A percentile compares a stretch with the other conserved stretches of the same genome.
Evolutionary conservation across 2,329 filamentous ascomycete genomes (phyloP).

Genomic region (Xylaria sp.): DNA sequence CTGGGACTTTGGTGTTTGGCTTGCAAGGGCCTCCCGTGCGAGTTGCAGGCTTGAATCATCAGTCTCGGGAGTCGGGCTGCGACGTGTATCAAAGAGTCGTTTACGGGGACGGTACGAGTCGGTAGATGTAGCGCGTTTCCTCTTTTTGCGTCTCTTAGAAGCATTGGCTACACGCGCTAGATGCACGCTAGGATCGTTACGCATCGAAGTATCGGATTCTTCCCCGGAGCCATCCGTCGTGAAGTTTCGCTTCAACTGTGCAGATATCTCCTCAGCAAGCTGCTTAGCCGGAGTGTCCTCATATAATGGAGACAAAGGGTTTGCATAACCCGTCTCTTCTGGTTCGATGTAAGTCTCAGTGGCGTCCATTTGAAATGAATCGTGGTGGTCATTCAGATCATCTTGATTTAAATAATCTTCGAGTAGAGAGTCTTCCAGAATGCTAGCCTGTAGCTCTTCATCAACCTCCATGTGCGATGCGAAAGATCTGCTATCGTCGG

Average conservation of each 20-base stretch:
- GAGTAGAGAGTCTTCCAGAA: slow-evolving; percentile 40
- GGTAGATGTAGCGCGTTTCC: slow-evolving; percentile 30
- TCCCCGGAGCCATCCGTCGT: slow-evolving; percentile 24
- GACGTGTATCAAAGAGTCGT: slow-evolving; percentile 28
- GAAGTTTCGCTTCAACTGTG: slow-evolving; percentile 26
- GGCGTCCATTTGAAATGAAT: neutral
- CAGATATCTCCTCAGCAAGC: slow-evolving; percentile 25
- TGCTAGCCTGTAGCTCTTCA: slow-evolving; percentile 48
- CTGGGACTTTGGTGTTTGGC: slow-evolving; percentile 41
- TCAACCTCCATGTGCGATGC: slow-evolving; percentile 46
- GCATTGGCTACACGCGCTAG: slow-evolving; percentile 45
- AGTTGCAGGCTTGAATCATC: slow-evolving; percentile 45
- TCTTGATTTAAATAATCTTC: slow-evolving; percentile 21
- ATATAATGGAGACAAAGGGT: slow-evolving; percentile 27
- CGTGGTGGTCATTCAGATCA: neutral
- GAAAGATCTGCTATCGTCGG: slow-evolving; percentile 38
- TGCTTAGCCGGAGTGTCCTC: slow-evolving; percentile 24
- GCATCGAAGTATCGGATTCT: slow-evolving; percentile 30
- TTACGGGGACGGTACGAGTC: slow-evolving; percentile 28
- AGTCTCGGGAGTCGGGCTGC: slow-evolving; percentile 32
- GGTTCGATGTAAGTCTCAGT: neutral
- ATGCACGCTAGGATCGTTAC: slow-evolving; percentile 43
- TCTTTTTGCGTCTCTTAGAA: slow-evolving; percentile 32
- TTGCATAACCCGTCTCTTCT: slow-evolving; percentile 10
- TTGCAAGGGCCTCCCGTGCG: slow-evolving; percentile 44